Percentiles rank a stretch among this genome's conserved stretches.
These are phyloP conservation scores for Paralagenidium karlingii DNA, from an alignment of 352 stramenopile species.

Conservation along the genomic window DNA sequence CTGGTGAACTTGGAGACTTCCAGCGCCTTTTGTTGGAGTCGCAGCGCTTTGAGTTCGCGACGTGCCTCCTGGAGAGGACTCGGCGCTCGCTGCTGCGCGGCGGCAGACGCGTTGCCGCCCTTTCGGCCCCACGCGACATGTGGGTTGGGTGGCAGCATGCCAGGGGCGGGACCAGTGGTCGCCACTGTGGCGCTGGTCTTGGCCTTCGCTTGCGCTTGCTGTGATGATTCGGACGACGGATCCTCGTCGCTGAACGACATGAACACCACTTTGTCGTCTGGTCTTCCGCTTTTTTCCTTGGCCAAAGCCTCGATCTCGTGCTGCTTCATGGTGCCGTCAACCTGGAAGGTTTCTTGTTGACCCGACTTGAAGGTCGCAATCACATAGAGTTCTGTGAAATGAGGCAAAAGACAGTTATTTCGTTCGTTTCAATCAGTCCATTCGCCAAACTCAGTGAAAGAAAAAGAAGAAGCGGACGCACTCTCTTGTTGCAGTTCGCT, in stretches of 20 bases:
- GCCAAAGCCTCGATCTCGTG: constrained; percentile 50
- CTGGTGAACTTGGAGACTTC: constrained; percentile 55
- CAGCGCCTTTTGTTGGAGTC: constrained; percentile 36
- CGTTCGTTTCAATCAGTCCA: constrained; percentile 1
- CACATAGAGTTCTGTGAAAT: constrained; percentile 33
- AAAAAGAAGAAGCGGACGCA: constrained; percentile 12
- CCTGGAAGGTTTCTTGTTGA: constrained; percentile 36
- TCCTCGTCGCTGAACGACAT: constrained; percentile 52
- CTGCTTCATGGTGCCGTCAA: constrained; percentile 37
- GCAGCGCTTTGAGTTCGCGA: constrained; percentile 43
- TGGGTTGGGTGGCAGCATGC: constrained; percentile 7
- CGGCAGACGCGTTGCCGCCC: constrained; percentile 21
- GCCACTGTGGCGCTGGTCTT: constrained; percentile 1
- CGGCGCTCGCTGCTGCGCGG: constrained; percentile 30
- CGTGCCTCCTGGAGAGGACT: too few species aligned
- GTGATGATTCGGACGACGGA: not conserved
- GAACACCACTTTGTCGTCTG: constrained; percentile 35
- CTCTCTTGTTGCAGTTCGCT: constrained; percentile 55
- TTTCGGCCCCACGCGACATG: not conserved
- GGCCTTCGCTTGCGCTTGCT: constrained; percentile 12
- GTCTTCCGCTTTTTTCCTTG: constrained; percentile 17
- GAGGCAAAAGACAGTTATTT: not conserved
- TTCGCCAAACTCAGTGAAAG: not conserved
- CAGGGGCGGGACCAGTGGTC: constrained; percentile 20
- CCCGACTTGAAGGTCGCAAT: constrained; percentile 41